Conservation (phyloP, 129 eudicot species). For the Lactuca saligna region DNA sequence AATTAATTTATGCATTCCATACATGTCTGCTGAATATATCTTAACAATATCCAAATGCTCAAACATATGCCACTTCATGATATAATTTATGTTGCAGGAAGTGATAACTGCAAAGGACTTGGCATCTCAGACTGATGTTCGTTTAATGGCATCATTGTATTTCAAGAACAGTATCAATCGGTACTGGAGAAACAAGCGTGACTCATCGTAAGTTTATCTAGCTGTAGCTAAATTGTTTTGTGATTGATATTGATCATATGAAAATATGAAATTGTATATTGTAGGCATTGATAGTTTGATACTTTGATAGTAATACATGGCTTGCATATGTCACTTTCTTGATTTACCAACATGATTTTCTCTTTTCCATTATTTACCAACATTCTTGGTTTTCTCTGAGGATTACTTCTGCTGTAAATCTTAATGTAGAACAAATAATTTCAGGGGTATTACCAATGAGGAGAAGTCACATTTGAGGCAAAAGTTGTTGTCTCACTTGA, state of each 20-base stretch:
- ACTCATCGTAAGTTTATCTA: slow-evolving; percentile 49
- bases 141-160: slow-evolving; percentile 86
- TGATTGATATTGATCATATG: slow-evolving; percentile 2
- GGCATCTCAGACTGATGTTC: slow-evolving; percentile 69
- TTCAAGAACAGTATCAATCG: slow-evolving; percentile 79
- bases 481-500: slow-evolving; percentile 79
- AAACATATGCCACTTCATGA: slow-evolving; percentile 6
- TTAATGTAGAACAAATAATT: slow-evolving; percentile 18
- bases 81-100: slow-evolving; percentile 53
- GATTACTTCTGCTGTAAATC: slow-evolving; percentile 8
- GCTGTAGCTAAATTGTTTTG: background rate
- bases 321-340: too few species aligned
- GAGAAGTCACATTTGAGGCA: slow-evolving; percentile 78
- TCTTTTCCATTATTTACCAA: background rate
- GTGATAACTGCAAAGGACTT: slow-evolving; percentile 75
- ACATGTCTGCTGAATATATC: background rate
- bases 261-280: slow-evolving; percentile 7
- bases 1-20: background rate
- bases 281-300: background rate
- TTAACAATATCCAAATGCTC: background rate
- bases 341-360: background rate
- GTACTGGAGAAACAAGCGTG: slow-evolving; percentile 85
- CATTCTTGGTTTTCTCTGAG: slow-evolving; percentile 5
- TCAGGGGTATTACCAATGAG: slow-evolving; percentile 82
- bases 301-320: too few species aligned